Conservation (phyloP, 108 stramenopile genomes). For the Bacterosira constricta region DNA sequence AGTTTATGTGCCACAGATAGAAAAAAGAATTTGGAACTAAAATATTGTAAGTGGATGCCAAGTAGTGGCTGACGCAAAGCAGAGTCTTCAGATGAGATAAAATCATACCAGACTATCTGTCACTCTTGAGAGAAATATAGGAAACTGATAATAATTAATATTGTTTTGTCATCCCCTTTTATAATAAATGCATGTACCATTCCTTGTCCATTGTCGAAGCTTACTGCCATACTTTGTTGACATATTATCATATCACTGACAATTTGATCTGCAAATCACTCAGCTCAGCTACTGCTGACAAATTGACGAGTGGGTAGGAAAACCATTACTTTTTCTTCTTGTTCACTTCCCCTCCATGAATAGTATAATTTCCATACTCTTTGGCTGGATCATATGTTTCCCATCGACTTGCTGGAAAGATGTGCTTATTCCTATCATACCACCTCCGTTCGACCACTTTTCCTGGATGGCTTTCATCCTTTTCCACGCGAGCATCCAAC, state of each 20-base stretch:
- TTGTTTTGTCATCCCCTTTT: background rate
- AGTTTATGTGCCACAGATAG: too few species aligned
- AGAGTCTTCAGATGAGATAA: too few species aligned
- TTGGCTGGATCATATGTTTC: slow-evolving; percentile 94
- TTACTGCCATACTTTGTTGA: background rate
- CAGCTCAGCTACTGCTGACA: too few species aligned
- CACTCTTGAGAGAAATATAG: too few species aligned
- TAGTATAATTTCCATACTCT: slow-evolving; percentile 90
- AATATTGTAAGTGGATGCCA: too few species aligned
- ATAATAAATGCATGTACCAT: background rate
- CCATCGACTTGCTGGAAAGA: slow-evolving; percentile 98
- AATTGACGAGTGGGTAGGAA: too few species aligned
- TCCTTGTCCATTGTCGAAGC: background rate
- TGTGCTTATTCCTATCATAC: slow-evolving; percentile 98
- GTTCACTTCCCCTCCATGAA: slow-evolving; percentile 88
- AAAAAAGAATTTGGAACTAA: too few species aligned
- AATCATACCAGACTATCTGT: too few species aligned
- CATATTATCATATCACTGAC: background rate
- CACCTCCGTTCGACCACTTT: slow-evolving; percentile 94
- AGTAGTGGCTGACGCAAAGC: too few species aligned
- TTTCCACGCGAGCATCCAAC: slow-evolving; percentile 89
- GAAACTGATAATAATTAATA: background rate
- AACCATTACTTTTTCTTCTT: slow-evolving; percentile 40
- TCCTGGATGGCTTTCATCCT: slow-evolving; percentile 97
- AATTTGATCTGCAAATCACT: too few species aligned